Evolutionary conservation across 2,329 filamentous ascomycete genomes (phyloP), one percentile per base, ranked within the genome.

Genomic region (Xylaria multiplex): DNA sequence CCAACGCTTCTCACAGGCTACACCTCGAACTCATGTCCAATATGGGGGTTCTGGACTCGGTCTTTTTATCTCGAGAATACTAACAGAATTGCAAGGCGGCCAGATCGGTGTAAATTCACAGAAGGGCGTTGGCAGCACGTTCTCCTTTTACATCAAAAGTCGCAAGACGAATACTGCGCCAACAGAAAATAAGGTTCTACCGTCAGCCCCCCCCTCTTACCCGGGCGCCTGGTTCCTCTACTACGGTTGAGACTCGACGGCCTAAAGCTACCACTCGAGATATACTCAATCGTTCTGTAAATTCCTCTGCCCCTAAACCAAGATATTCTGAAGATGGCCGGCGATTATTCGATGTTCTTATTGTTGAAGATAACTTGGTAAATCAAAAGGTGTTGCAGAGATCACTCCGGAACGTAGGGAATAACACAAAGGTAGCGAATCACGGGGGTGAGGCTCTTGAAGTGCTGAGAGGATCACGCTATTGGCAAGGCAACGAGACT

Each of bases 1-100:
- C 77, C 86, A 90, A 67, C 84, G 89, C 6, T 91, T 91, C 75
- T 89, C 88, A 13, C 89, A 91, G 74, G 88, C 89, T 0, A 87
- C 86, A 7, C 89, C 89, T 3, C 83, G 89, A 32, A 92, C 90
- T 0, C 90, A 92, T 72, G 88, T 92, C 2, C 88, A 91, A 68
- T 92, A 92, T 68, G 90, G 90, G 24, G 90, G 90, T 7, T 90
- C 87, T 0, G 90, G 90, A 0, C 79, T 92, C 0, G 90, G 90
- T 0, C 80, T 94, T 1, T 93, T 93, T 79, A 93, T 94, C 74
- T 92, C 89, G 4, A 85, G 91, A 43, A 91, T 91, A 71, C 80
- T 94, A 55, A 91, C 90, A 1, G 91, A 93, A 75, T 80, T 93
- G 56, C 91, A 93, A 78, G 91, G 91, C 14, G 91, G 91, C 2